Base-by-base conservation (phyloP, 768 basidiomycete species). In the Phlebiopsis gigantea region DNA sequence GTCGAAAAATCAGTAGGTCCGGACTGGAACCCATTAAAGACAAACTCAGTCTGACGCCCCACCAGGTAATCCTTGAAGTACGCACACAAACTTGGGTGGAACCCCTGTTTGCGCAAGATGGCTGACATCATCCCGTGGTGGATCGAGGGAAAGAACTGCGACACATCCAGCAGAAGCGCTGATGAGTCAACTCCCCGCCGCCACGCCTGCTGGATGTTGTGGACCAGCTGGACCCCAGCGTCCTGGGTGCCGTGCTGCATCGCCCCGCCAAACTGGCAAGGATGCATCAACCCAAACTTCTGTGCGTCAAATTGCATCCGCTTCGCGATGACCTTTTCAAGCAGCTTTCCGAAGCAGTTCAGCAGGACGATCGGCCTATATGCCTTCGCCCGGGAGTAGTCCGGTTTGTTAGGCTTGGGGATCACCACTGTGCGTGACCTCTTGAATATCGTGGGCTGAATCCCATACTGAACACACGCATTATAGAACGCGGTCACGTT, bases 361-460 rank as follows among this genome's bases (percentile, higher is more conserved):
- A 66, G 56, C 0, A 69, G 64, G 1, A 62, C 60, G 44, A 68
- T 66, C 6, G 61, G 65, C 19, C 64, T 53, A 48, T 65, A 68
- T 10, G 66, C 61, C 50, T 64, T 65, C 4, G 62, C 52, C 4
- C 53, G 34, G 1, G 55, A 24, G 44, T 65, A 65, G 49, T 63
- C 63, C 9, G 53, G 50, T 46, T 61, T 62, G 41, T 62, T 45
- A 1, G 62, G 63, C 51, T 67, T 67, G 7, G 61, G 58, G 12
- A 68, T 50, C 21, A 64, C 48, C 0, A 67, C 58, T 0, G 65
- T 60, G 25, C 53, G 53, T 2, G 59, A 53, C 2, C 15, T 10
- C 51, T 56, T 57, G 50, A 62, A 66, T 44, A 19, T 8, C 1
- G 22, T 21, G 0, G 63, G 66, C 41, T 62, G 60, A 10, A 46